Evolutionary conservation across 208 protist species (phyloP), one percentile per base, ranked within the genome.

Genomic region (Trypanosoma lewisi): DNA sequence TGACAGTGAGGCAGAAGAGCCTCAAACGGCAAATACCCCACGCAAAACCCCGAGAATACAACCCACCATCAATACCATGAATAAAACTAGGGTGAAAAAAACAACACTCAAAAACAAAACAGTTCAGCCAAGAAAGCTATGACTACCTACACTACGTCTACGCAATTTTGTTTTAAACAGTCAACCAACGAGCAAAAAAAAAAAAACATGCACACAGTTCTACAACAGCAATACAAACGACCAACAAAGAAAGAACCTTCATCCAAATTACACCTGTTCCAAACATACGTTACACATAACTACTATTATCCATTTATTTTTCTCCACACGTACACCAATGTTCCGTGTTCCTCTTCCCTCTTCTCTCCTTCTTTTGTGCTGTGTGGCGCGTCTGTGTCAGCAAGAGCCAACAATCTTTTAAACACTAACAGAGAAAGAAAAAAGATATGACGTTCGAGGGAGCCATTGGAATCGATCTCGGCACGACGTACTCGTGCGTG

Each of bases 401-500:
- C 36, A 56, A 56, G 14, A 56, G 23, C 25, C 9, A 39, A 25
- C 9, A 36, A 56, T 36, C 9, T 9, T 36, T 36, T 36, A 36
- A 17, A 56, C 9, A 56, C 9, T 56, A 25, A 25, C 57, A 25
- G 27, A 30, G 31, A 39, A 54, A 53, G 21, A 3, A 63, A 9
- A 63, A 78, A n/a, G n/a, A n/a, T n/a, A n/a, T 75, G 70, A 73
- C 61, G 36, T 79, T 55, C 66, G 77, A 83, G 28, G 70, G 63
- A 25, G 86, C 78, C 31, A 77, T 97, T 54, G 93, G 93, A 51
- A 97, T 97, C 59, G 91, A 97, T 76, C 73, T 96, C 17, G 90
- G 90, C 42, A 98, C 94, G 11, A 99, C 97, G 37, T 98, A 98
- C 87, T 98, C 90, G 31, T 97, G 96, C 76, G 97, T 98, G 99